phyloP scores from a whole-genome alignment of 75 land plant genomes.

The Isoetes taiwanensis region DNA sequence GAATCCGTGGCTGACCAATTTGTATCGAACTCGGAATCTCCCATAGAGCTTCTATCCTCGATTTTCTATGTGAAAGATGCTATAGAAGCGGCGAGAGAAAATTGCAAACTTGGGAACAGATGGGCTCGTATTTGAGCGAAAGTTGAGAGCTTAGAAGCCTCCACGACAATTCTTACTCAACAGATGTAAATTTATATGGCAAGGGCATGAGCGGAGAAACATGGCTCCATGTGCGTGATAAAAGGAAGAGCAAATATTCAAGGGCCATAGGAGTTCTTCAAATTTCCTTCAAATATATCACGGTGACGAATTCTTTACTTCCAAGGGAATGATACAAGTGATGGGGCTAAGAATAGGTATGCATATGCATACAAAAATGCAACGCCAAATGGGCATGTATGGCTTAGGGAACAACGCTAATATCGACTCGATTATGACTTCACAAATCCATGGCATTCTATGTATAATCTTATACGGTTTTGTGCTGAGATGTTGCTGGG shows the following conservation, averaged over 20 bases:
- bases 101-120: no score
- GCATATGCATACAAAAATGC: constrained; percentile 10
- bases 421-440: constrained; percentile 10
- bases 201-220: no score
- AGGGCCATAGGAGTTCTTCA: constrained; percentile 23
- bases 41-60: no score
- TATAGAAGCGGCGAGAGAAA: no score
- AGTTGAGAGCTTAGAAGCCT: no score
- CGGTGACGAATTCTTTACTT: constrained; percentile 11
- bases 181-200: no score
- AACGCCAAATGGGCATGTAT: neutral
- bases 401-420: constrained; percentile 13
- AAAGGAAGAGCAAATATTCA: constrained; percentile 20
- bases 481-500: no score
- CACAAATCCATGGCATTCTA: constrained; percentile 19
- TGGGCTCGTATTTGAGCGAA: no score
- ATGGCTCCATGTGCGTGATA: constrained; percentile 20
- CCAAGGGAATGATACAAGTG: constrained; percentile 10
- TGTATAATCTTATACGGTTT: constrained; percentile 18
- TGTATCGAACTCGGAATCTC: no score
- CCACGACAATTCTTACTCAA: no score
- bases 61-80: no score
- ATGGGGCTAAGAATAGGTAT: constrained; percentile 14
- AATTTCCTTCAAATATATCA: constrained; percentile 12
- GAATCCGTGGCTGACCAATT: no score